These are phyloP conservation scores for Scytalidium lignicola DNA, from an alignment of 2,329 filamentous ascomycete species.

Conservation along the genomic window DNA sequence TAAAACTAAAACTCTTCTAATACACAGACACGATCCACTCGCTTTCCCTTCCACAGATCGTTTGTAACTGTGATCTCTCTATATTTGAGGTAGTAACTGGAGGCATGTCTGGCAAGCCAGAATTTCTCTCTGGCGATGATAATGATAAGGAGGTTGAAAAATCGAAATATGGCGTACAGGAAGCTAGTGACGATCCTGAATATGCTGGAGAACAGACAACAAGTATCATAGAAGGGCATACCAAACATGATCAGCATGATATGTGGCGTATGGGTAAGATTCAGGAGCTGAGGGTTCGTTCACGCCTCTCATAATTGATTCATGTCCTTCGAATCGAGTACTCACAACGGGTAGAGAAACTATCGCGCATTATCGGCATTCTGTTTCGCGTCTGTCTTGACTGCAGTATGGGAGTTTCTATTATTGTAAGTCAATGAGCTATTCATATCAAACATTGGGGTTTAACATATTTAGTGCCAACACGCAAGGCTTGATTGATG, in stretches of 20 bases:
- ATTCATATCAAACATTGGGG: not conserved
- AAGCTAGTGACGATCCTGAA: not conserved
- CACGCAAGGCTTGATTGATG: conserved; percentile 16
- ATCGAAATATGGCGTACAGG: not conserved
- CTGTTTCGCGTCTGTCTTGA: conserved; percentile 35
- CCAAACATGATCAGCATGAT: conserved; percentile 13
- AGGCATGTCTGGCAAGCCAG: not conserved
- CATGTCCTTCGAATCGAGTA: not conserved
- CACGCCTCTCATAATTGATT: not conserved
- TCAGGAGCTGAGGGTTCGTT: conserved; percentile 12
- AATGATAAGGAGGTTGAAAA: not conserved
- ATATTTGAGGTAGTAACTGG: too few relatives aligned
- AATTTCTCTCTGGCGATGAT: not conserved
- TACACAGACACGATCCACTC: too few relatives aligned
- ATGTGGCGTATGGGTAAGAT: conserved; percentile 19
- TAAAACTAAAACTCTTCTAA: too few relatives aligned
- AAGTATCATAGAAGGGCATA: conserved; percentile 1
- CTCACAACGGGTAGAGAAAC: conserved; percentile 22
- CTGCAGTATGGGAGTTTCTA: conserved; percentile 36
- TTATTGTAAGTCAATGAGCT: conserved; percentile 23
- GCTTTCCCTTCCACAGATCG: too few relatives aligned
- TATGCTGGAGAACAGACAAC: not conserved
- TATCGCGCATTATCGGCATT: conserved; percentile 35
- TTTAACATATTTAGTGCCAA: conserved; percentile 23
- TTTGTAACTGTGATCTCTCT: too few relatives aligned